Conservation (phyloP, 2,329 filamentous ascomycete species). For the Trichophyton mentagrophytes region DNA sequence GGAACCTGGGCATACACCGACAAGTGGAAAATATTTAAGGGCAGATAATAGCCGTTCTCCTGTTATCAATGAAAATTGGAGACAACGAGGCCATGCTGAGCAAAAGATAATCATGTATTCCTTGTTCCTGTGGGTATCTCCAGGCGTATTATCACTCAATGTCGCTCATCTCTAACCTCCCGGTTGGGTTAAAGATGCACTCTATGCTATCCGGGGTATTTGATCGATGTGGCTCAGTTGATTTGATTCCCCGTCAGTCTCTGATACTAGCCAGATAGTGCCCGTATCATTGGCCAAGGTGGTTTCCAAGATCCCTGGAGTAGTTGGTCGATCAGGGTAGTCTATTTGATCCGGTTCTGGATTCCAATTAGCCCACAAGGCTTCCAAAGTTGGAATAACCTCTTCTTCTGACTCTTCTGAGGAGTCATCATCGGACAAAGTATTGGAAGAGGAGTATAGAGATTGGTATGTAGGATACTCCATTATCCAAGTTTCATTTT, state of each 20-base stretch:
- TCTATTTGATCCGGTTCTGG: not conserved
- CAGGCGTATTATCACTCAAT: not conserved
- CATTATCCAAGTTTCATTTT: not conserved
- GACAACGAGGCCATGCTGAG: too few species aligned
- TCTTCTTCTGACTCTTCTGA: not conserved
- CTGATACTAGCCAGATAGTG: not conserved
- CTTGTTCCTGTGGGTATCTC: too few species aligned
- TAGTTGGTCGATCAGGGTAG: not conserved
- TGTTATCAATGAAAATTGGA: too few species aligned
- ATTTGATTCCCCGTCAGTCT: not conserved
- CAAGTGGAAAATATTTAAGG: not conserved
- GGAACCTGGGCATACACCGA: too few species aligned
- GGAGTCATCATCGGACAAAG: not conserved
- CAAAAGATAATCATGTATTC: too few species aligned
- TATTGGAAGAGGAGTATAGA: not conserved
- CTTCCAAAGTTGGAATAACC: not conserved
- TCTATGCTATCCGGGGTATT: not conserved
- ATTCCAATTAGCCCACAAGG: not conserved
- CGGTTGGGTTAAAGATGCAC: not conserved
- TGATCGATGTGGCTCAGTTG: not conserved
- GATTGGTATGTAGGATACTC: not conserved
- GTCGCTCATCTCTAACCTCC: not conserved
- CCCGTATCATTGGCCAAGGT: not conserved
- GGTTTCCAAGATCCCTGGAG: not conserved
- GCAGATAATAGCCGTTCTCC: too few species aligned